Evolutionary conservation across 352 stramenopile species (phyloP), one percentile per base, ranked within the genome.

Genomic region (Blastocystis sp.): DNA sequence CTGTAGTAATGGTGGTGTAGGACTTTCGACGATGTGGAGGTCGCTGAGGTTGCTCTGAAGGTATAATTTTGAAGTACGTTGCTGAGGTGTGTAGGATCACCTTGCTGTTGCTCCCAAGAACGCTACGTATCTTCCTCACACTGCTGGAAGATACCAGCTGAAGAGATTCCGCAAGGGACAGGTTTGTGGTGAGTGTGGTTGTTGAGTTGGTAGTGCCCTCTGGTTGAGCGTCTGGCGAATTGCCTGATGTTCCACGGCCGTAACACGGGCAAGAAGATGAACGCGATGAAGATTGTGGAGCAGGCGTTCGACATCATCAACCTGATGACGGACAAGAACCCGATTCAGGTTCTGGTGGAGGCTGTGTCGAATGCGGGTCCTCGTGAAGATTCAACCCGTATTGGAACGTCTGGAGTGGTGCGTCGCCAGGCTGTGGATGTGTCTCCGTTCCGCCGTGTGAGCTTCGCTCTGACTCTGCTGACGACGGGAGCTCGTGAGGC

Each of bases 241-340:
- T 94, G 92, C 71, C 90, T 99, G 16, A 99, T 99, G 96, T 92
- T 94, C 89, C 97, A 98, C 90, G 96, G 96, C 65, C 93, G 96
- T 86, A 99, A 99, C 94, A 94, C 88, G 61, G 96, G 96, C 89
- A 99, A 99, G 93, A 99, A 99, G 92, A 98, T 54, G 42, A 72
- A 54, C 93, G 96, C 96, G 64, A 92, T 94, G 59, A 94, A 96
- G 89, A 99, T 99, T 88, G 93, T 99, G 54, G 94, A 97, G 91
- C 95, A 98, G 90, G 96, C 96, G 87, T 91, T 99, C 46, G 96
- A 99, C 92, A 98, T 99, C 91, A 97, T 99, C 89, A 94, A 98
- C 92, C 89, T 99, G 86, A 91, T 98, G 63, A 99, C 96, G 63
- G 96, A 99, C 91, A 93, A 97, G 90, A 99, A 99, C 92, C 96